Conservation (phyloP, 371 early-diverging fungal genomes). For the Chytridiales sp. region DNA sequence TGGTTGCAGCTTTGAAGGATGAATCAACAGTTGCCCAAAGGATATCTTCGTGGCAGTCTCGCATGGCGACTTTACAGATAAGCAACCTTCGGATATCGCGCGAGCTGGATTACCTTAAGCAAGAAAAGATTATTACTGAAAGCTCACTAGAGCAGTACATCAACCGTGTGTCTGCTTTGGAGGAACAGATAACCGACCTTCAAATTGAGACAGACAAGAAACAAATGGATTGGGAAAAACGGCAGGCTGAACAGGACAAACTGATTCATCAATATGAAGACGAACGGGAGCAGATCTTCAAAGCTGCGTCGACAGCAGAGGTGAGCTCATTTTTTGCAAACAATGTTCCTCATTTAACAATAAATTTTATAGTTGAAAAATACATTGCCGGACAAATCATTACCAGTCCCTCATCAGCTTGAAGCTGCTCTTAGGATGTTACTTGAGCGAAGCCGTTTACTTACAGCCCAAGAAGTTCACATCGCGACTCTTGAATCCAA, state of each 20-base stretch:
- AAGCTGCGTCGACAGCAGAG: conserved; percentile 28
- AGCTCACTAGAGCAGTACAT: conserved; percentile 4
- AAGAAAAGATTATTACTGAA: conserved; percentile 8
- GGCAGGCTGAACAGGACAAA: conserved; percentile 36
- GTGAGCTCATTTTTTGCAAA: conserved; percentile 4
- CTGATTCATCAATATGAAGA: conserved; percentile 29
- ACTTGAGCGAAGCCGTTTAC: conserved; percentile 32
- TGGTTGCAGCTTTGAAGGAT: conserved; percentile 31
- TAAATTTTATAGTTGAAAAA: conserved; percentile 23
- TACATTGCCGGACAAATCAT: conserved; percentile 30
- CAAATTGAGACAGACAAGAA: conserved; percentile 32
- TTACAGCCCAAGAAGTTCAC: conserved; percentile 31
- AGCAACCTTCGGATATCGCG: conserved; percentile 30
- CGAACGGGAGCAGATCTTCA: conserved; percentile 41
- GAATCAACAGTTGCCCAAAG: conserved; percentile 17
- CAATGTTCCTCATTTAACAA: not conserved
- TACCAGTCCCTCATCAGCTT: conserved; percentile 44
- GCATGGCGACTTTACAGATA: conserved; percentile 32
- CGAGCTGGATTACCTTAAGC: conserved; percentile 18
- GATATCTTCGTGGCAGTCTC: conserved; percentile 40
- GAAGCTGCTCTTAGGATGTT: conserved; percentile 39
- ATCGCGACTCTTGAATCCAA: conserved; percentile 30
- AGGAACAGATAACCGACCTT: conserved; percentile 23
- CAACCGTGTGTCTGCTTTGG: conserved; percentile 24
- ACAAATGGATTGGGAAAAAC: conserved; percentile 44